These are phyloP conservation scores for Tilletia horrida DNA, from an alignment of 1,284 basidiomycete species.

Conservation along the genomic window DNA sequence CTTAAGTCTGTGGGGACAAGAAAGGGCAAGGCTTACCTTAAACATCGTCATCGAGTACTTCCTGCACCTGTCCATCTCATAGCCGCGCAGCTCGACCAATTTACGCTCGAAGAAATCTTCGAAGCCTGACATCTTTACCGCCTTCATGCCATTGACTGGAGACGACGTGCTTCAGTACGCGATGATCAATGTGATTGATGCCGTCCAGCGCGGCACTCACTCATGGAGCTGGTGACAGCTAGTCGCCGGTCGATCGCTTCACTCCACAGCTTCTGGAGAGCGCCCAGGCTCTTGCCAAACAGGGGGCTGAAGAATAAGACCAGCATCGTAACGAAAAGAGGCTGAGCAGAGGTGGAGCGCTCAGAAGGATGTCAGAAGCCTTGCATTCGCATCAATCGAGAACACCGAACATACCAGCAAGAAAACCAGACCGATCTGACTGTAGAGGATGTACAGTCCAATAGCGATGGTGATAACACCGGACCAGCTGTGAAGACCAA, in stretches of 20 bases:
- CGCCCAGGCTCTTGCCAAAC: slow-evolving; percentile 28
- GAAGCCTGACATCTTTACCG: slow-evolving; percentile 46
- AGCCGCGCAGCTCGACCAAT: slow-evolving; percentile 29
- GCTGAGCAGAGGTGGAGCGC: background rate
- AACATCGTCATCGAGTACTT: background rate
- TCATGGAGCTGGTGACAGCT: slow-evolving; percentile 28
- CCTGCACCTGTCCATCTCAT: slow-evolving; percentile 29
- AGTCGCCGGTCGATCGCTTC: slow-evolving; percentile 37
- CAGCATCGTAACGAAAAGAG: slow-evolving; percentile 31
- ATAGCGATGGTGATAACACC: slow-evolving; percentile 35
- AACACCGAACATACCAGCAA: slow-evolving; percentile 23
- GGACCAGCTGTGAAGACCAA: slow-evolving; percentile 26
- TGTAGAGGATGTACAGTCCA: slow-evolving; percentile 41
- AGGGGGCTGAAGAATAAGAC: slow-evolving; percentile 36
- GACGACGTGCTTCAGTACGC: slow-evolving; percentile 18
- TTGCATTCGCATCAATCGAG: background rate
- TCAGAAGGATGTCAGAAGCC: background rate
- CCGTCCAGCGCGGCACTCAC: background rate
- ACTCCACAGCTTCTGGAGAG: slow-evolving; percentile 37
- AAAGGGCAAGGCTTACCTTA: background rate
- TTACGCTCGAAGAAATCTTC: slow-evolving; percentile 36
- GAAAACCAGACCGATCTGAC: slow-evolving; percentile 36
- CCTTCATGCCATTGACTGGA: slow-evolving; percentile 41
- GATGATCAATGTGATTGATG: background rate
- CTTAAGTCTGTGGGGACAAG: too few relatives aligned